Base-by-base conservation (phyloP, 1,139 yeast species). In the Yamadazyma buinensis region DNA sequence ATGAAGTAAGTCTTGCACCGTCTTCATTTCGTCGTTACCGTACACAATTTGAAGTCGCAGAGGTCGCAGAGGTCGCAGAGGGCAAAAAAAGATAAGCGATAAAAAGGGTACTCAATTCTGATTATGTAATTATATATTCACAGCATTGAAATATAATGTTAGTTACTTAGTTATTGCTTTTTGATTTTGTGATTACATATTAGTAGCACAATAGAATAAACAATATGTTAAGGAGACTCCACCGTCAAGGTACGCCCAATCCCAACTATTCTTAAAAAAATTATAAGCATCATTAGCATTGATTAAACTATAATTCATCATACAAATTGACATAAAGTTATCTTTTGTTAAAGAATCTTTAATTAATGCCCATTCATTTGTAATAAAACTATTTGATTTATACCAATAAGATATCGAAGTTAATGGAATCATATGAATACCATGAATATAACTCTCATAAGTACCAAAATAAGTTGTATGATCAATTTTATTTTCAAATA, bases 351-450 rank as follows among this genome's bases (percentile, higher is more conserved):
- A 30, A 5, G 43, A 34, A 11, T 35, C 36, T 17, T 41, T 42
- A 45, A 65, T 61, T 37, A 67, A 64, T n/a, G 67, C 43, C 96
- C 95, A 90, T 61, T 90, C 97, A 57, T 86, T 77, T 43, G 66
- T 50, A 11, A 82, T 95, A 58, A 79, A 90, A 1, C 65, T 57
- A 2, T 87, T 76, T 5, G 68, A 62, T 54, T 97, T 74, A 28
- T 86, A 71, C 43, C 72, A 78, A 0, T 90, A 78, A 10, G 95
- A 83, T n/a, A 84, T 17, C 0, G 96, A 90, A 0, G 95, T 86
- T 23, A 84, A 65, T 14, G 97, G 59, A 18, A 90, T 69, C 80
- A 90, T 90, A 54, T 90, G 97, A 41, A 90, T 88, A 52, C 95
- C 95, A 52, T 88, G 96, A 36, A 88, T 86, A 57, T 82, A 90